Conservation (phyloP, 208 protist genomes). For the Acanthamoeba triangularis region DNA sequence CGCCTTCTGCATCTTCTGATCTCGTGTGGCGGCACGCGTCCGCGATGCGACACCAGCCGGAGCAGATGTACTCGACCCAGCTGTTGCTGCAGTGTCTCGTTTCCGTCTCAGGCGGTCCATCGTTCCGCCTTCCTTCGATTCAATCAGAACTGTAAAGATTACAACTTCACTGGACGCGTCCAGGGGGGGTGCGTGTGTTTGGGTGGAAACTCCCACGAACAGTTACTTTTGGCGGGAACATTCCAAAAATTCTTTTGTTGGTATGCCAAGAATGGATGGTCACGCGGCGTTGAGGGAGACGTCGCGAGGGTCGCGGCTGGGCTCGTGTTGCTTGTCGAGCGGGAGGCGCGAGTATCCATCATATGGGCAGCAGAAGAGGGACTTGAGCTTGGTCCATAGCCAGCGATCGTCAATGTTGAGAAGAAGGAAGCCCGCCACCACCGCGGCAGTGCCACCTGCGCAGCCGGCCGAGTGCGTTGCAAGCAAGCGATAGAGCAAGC, state of each 20-base stretch:
- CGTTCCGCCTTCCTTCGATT: not conserved
- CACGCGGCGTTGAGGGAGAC: not conserved
- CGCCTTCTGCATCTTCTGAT: not conserved
- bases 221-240: not conserved
- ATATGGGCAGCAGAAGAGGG: not conserved
- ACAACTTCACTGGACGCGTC: no score
- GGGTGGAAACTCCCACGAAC: not conserved
- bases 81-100: not conserved
- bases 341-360: not conserved
- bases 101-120: not conserved
- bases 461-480: not conserved
- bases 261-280: not conserved
- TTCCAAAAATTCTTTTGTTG: not conserved
- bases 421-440: slow-evolving; percentile 4
- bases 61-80: not conserved
- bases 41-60: not conserved
- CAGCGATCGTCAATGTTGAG: slow-evolving; percentile 30
- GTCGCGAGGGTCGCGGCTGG: no score
- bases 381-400: not conserved
- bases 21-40: not conserved
- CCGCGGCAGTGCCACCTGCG: not conserved
- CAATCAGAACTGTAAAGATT: no score
- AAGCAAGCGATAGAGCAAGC: not conserved
- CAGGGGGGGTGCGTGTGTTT: no score
- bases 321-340: no score